phyloP scores from a whole-genome alignment of 352 stramenopile species.

The Thalassiosira hispida region DNA sequence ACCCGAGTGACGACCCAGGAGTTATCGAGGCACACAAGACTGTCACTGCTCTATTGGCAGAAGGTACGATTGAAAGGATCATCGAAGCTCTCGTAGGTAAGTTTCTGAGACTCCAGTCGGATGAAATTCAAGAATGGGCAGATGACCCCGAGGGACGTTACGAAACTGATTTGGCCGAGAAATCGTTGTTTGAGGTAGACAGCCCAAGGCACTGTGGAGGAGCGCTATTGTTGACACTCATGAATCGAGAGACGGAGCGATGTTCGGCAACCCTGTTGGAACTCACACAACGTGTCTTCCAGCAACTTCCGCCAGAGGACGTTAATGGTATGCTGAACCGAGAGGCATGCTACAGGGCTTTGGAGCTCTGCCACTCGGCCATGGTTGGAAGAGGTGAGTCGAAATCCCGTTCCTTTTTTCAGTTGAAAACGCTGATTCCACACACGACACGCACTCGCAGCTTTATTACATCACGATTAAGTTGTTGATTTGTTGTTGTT shows the following conservation, averaged over 20 bases:
- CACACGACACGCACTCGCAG: too few species aligned
- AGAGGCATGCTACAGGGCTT: slow-evolving; percentile 40
- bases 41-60: slow-evolving; percentile 15
- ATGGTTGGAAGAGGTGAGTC: slow-evolving; percentile 28
- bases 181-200: slow-evolving; percentile 4
- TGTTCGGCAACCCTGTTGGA: slow-evolving; percentile 24
- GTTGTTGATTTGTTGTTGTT: too few species aligned
- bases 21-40: slow-evolving; percentile 20
- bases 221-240: slow-evolving; percentile 24
- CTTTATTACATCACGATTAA: too few species aligned
- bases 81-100: slow-evolving; percentile 37
- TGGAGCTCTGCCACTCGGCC: slow-evolving; percentile 33
- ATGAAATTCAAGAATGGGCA: slow-evolving; percentile 44
- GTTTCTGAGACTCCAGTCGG: slow-evolving; percentile 29
- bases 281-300: slow-evolving; percentile 27
- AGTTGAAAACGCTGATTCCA: too few species aligned
- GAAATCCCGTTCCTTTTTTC: too few species aligned
- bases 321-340: slow-evolving; percentile 25
- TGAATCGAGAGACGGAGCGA: slow-evolving; percentile 35
- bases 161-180: slow-evolving; percentile 43
- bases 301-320: slow-evolving; percentile 28
- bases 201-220: slow-evolving; percentile 37
- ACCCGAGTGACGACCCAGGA: slow-evolving; percentile 8
- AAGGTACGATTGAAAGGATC: slow-evolving; percentile 30
- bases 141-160: slow-evolving; percentile 39